phyloP scores from a whole-genome alignment of 2,329 filamentous ascomycete genomes.

The Aspergillus oerlinghausenensis region DNA sequence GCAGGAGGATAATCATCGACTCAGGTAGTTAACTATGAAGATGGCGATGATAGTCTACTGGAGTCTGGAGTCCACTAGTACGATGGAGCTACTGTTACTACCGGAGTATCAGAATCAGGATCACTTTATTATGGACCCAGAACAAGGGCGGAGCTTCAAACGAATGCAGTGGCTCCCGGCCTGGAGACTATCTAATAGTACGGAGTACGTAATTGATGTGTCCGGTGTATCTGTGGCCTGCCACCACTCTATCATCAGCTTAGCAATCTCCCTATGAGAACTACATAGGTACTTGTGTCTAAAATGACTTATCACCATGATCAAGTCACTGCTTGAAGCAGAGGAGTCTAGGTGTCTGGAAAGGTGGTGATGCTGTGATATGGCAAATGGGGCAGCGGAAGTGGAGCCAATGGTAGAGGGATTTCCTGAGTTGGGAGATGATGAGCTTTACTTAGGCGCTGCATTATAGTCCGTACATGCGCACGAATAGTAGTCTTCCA shows the following conservation, averaged over 20 bases:
- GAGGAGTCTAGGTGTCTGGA: not conserved
- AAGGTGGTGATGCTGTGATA: not conserved
- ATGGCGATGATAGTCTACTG: no score
- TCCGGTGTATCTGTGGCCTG: not conserved
- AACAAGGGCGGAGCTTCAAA: constrained; percentile 17
- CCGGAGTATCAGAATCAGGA: not conserved
- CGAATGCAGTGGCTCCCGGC: constrained; percentile 10
- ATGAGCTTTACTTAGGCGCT: not conserved
- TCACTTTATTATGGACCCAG: not conserved
- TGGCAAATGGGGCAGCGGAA: constrained; percentile 14
- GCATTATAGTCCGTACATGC: not conserved
- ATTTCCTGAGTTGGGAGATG: constrained; percentile 8
- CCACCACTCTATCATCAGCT: constrained; percentile 6
- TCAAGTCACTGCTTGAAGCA: not conserved
- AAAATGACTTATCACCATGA: not conserved
- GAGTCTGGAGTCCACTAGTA: not conserved
- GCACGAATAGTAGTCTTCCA: no score
- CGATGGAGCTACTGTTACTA: not conserved
- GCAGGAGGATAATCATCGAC: not conserved
- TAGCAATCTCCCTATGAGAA: not conserved
- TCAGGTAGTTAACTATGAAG: not conserved
- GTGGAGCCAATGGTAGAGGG: constrained; percentile 15
- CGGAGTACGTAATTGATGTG: no score
- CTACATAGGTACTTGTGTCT: not conserved
- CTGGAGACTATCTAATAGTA: not conserved